These are phyloP conservation scores for Sextonia rubra DNA, from an alignment of 164 flowering plant genomes.

Conservation along the genomic window DNA sequence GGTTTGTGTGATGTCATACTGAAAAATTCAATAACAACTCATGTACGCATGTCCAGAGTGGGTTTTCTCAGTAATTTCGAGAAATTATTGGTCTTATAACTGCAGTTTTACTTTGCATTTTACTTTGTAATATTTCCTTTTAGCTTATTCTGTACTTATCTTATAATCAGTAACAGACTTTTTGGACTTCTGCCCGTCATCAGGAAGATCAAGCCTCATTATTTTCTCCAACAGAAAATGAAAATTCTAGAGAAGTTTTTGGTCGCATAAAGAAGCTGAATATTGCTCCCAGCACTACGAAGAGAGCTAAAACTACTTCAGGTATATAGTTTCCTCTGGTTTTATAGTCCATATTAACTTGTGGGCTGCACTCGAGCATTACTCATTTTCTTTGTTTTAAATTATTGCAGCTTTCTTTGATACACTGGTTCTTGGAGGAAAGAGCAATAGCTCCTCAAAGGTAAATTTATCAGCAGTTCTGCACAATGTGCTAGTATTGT, in stretches of 20 bases:
- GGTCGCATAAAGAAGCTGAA: slow-evolving; percentile 83
- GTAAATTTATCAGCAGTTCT: slow-evolving; percentile 25
- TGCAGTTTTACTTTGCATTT: neutral
- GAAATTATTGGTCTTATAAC: neutral
- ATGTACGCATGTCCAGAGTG: neutral
- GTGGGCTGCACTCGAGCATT: neutral
- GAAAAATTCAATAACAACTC: too few species aligned
- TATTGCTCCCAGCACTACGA: slow-evolving; percentile 49
- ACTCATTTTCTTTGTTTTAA: slow-evolving; percentile 5
- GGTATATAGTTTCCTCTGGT: slow-evolving; percentile 29
- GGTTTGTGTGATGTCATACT: too few species aligned
- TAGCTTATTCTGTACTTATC: neutral
- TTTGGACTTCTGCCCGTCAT: slow-evolving; percentile 13
- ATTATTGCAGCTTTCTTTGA: slow-evolving; percentile 52
- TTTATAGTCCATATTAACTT: neutral
- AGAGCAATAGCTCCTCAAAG: slow-evolving; percentile 48
- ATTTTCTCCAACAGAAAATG: slow-evolving; percentile 61
- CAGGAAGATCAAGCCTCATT: slow-evolving; percentile 48
- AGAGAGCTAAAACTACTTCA: slow-evolving; percentile 49
- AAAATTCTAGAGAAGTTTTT: slow-evolving; percentile 71
- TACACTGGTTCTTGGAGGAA: slow-evolving; percentile 37
- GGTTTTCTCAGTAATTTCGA: neutral
- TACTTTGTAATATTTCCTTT: neutral
- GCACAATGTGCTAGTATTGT: neutral
- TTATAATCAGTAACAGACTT: neutral